Percentiles rank a stretch among this genome's conserved stretches.
Conservation (phyloP, 352 stramenopile genomes). For the Pythium rhizo-oryzae region DNA sequence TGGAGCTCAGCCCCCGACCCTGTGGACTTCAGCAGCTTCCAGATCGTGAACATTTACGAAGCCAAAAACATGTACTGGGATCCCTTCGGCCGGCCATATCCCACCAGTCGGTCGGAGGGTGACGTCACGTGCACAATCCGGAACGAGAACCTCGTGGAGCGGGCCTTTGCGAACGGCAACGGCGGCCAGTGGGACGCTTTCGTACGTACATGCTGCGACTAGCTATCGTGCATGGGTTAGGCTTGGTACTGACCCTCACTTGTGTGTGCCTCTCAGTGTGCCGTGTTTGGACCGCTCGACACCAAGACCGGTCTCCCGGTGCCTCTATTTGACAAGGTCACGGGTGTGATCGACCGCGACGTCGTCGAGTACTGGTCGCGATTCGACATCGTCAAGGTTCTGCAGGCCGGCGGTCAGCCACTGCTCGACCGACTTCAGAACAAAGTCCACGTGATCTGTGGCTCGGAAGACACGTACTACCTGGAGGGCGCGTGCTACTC, state of each 20-base stretch:
- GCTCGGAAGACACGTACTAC: slow-evolving; percentile 78
- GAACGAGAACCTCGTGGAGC: slow-evolving; percentile 74
- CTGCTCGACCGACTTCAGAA: slow-evolving; percentile 47
- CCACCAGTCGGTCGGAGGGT: slow-evolving; percentile 57
- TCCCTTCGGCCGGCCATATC: slow-evolving; percentile 49
- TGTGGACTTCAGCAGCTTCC: slow-evolving; percentile 71
- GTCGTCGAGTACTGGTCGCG: slow-evolving; percentile 61
- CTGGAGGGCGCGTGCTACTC: slow-evolving; percentile 66
- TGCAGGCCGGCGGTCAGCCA: slow-evolving; percentile 37
- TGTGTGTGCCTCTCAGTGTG: slow-evolving; percentile 36
- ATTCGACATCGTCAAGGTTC: slow-evolving; percentile 70
- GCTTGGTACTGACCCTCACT: not conserved
- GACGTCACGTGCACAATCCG: slow-evolving; percentile 59
- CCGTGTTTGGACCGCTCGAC: slow-evolving; percentile 62
- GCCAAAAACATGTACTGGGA: slow-evolving; percentile 79
- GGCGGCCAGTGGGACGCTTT: slow-evolving; percentile 81
- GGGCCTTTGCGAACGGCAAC: slow-evolving; percentile 64
- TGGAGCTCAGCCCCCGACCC: slow-evolving; percentile 78
- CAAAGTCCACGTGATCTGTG: slow-evolving; percentile 79
- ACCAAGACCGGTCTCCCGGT: slow-evolving; percentile 48
- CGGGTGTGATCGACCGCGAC: slow-evolving; percentile 61
- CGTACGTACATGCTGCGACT: slow-evolving; percentile 40
- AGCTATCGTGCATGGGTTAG: not conserved
- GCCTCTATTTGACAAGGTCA: slow-evolving; percentile 76
- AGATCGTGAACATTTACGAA: slow-evolving; percentile 74